phyloP scores from a whole-genome alignment of 140 eudicot species.

The Anethum foeniculum region DNA sequence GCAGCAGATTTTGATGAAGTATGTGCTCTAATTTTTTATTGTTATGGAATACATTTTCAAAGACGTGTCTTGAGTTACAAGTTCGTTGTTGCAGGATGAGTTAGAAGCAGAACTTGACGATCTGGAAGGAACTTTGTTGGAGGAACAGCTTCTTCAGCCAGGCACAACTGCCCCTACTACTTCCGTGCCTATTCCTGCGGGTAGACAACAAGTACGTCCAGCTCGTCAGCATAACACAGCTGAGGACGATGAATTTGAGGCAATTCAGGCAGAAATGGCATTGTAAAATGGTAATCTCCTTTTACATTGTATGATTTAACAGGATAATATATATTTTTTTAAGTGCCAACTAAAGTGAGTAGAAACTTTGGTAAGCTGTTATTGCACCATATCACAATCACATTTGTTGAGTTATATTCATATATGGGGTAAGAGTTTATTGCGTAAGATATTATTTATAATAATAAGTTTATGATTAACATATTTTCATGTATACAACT shows the following conservation, averaged over 20 bases:
- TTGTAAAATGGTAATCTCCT: conserved; percentile 19
- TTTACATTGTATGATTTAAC: neutral
- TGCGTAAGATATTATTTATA: neutral
- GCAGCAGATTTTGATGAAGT: conserved; percentile 21
- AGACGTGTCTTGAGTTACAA: neutral
- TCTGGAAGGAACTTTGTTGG: conserved; percentile 19
- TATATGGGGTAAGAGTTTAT: neutral
- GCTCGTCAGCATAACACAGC: conserved; percentile 21
- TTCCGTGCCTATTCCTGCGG: conserved; percentile 28
- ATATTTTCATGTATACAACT: neutral
- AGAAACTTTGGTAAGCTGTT: neutral
- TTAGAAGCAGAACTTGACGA: conserved; percentile 21
- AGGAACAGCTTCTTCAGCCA: conserved; percentile 20
- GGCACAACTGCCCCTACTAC: conserved; percentile 30
- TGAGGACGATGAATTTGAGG: conserved; percentile 53
- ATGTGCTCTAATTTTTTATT: neutral
- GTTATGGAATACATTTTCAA: neutral
- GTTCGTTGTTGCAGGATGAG: conserved; percentile 12
- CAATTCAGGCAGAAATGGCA: conserved; percentile 49
- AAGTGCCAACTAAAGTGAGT: neutral
- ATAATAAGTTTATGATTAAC: neutral
- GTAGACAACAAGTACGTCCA: conserved; percentile 22
- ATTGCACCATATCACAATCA: neutral
- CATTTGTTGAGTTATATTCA: neutral
- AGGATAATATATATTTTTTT: neutral